Evolutionary conservation across 1,139 yeast genomes (phyloP), one percentile per base, ranked within the genome.

Genomic region (Chernovozyma aurita): DNA sequence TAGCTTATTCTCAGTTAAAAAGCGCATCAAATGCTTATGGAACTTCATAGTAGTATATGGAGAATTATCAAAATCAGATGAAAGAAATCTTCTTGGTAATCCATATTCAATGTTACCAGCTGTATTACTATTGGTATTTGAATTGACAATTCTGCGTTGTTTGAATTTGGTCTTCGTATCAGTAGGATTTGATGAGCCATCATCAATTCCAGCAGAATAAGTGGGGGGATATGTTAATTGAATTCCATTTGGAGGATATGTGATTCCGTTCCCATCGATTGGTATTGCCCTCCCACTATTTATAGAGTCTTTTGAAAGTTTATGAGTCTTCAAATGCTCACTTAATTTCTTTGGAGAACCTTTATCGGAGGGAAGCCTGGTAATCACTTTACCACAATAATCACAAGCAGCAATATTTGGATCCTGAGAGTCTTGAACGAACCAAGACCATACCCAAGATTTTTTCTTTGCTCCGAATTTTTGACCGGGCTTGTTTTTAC

Each of bases 361-460:
- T 49, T 74, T 75, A 50, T 76, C 82, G 24, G 76, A 66, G 2
- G 71, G 56, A 33, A 75, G 53, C 33, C 82, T 53, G 21, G 61
- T 59, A 30, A 76, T 67, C 12, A 66, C 59, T 47, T 70, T 73
- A 2, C 76, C 73, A 50, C 82, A 76, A 40, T 52, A 62, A 42
- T 74, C 78, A 53, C 82, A 76, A 3, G 70, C 70, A 3, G 82
- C 81, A 16, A 71, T 45, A 42, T 75, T 73, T 34, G 71, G 65
- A 47, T 76, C 72, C 16, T 46, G 48, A 9, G 56, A 49, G 49
- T 76, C 79, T 46, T 76, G 81, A 14, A 62, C 62, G 45, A 76
- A 76, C 80, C 81, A 76, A 24, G 69, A 54, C 82, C 82, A 76
- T 4, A 76, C 80, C 81, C 81, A 76, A 26, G 77, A 73, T 47